Evolutionary conservation across 106 monocot genomes (phyloP).

Genomic region (Platanthera guangdongensis): DNA sequence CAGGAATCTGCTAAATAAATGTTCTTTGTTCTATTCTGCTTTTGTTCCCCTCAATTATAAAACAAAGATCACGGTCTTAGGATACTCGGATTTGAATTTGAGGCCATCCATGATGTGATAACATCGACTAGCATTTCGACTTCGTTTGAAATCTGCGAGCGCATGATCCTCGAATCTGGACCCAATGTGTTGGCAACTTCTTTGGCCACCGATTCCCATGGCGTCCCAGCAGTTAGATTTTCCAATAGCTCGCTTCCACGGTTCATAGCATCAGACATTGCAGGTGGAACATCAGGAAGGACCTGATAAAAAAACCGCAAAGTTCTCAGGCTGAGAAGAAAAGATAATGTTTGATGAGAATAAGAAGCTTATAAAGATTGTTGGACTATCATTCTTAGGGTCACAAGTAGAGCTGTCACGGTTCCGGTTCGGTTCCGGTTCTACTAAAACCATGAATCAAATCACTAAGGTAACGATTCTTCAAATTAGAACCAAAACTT

Average conservation of each 20-base stretch:
- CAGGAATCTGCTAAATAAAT: neutral
- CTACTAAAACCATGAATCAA: no score
- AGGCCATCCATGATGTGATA: conserved; percentile 60
- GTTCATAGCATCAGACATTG: conserved; percentile 81
- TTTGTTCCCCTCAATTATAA: neutral
- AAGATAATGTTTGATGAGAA: neutral
- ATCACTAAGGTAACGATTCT: no score
- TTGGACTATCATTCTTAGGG: no score
- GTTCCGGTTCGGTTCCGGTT: no score
- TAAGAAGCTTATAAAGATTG: neutral
- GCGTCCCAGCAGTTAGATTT: conserved; percentile 75
- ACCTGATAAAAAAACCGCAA: conserved; percentile 21
- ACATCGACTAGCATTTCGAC: conserved; percentile 55
- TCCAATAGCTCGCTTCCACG: conserved; percentile 63
- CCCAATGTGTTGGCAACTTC: conserved; percentile 64
- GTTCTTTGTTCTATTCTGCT: neutral
- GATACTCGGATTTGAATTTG: conserved; percentile 32
- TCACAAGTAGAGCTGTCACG: no score
- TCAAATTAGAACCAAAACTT: no score
- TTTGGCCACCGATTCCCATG: conserved; percentile 77
- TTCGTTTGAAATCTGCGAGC: conserved; percentile 60
- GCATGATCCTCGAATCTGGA: conserved; percentile 33
- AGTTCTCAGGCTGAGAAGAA: neutral
- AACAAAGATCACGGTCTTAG: neutral
- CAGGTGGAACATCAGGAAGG: conserved; percentile 80